Evolutionary conservation across 2,329 filamentous ascomycete species (phyloP), one percentile per base, ranked within the genome.

Genomic region (Ophiostoma sp.): DNA sequence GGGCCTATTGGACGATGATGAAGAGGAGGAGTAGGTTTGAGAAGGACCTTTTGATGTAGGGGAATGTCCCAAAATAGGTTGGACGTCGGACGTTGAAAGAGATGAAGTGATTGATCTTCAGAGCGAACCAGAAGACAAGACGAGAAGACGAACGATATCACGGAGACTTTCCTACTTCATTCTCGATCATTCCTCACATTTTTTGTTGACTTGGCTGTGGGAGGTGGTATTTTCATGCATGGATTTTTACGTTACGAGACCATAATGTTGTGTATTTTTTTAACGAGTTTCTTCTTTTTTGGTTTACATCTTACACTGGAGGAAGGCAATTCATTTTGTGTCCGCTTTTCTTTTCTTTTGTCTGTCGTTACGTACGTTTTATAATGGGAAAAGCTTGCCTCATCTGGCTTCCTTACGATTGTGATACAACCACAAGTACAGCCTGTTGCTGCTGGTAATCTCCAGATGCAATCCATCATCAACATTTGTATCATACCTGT

Each of bases 11-110:
- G 69, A 71, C 33, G 70, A 45, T 1, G 73, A 72, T 8, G 74
- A 59, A 7, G 84, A 87, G 11, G 70, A 79, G 42, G 42, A 48
- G 42, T 6, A 28, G 4, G 15, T n/a, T n/a, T n/a, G n/a, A n/a
- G n/a, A 22, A 25, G 50, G 1, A 22, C 22, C 19, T 22, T 22
- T 22, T 0, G 85, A 87, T 74, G n/a, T n/a, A n/a, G n/a, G n/a
- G n/a, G n/a, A n/a, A 28, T 17, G 11, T 3, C 39, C n/a, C 48
- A 52, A 52, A 22, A 31, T 17, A 31, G 11, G n/a, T n/a, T n/a
- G n/a, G n/a, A n/a, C n/a, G 55, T 57, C 55, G 15, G 25, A 57
- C 25, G 25, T 12, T 63, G 3, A 39, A 39, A 19, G 19, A 22
- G 59, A 64, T 42, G 33, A 42, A 15, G 59, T 42, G 59, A 64